Base-by-base conservation (phyloP, 225 moss, liverwort and hornwort genomes). In the Straminergon stramineum region DNA sequence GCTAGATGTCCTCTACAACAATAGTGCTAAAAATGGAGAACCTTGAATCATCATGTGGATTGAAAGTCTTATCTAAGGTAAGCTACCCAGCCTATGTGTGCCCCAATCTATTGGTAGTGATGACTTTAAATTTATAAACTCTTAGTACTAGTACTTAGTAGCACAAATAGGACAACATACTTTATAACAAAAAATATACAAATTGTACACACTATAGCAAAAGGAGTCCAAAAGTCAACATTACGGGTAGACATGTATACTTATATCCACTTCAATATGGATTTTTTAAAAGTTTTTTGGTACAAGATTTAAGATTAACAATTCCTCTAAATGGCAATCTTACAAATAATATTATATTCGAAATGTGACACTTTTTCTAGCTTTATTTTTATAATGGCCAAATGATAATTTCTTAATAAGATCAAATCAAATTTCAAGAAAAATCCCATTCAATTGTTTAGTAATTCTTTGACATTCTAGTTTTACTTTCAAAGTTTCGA, bases 211-310 rank as follows among this genome's bases (percentile, higher is more conserved):
- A 31, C 1, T 7, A 10, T 28, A 48, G 10, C 5, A 30, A 5
- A 18, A 30, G 1, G 10, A 48, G 11, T 0, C 71, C 6, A 41
- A 0, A 74, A 45, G 28, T 7, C 74, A 75, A 18, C 27, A 17
- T 0, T 75, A 2, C 0, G 1, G 0, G 5, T 75, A 30, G 11
- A 18, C 18, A 10, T 1, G 0, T 74, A 16, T 0, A 24, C 1
- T 73, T 28, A 70, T 39, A 74, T 74, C 43, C 2, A 15, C 26
- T 45, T 74, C 74, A 74, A 17, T 0, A 6, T 30, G 10, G 6
- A 30, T 24, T 14, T 30, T 9, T 43, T 5, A 3, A 11, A 17
- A 48, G 14, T 28, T 43, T 27, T 6, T 6, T 48, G 3, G 9
- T 30, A 43, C 2, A 0, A 1, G 15, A 5, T 73, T 73, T 43